A percentile compares a stretch with the other conserved stretches of the same genome.
phyloP scores from a whole-genome alignment of 2,329 filamentous ascomycete species.

The Amesomyces nigricolor region DNA sequence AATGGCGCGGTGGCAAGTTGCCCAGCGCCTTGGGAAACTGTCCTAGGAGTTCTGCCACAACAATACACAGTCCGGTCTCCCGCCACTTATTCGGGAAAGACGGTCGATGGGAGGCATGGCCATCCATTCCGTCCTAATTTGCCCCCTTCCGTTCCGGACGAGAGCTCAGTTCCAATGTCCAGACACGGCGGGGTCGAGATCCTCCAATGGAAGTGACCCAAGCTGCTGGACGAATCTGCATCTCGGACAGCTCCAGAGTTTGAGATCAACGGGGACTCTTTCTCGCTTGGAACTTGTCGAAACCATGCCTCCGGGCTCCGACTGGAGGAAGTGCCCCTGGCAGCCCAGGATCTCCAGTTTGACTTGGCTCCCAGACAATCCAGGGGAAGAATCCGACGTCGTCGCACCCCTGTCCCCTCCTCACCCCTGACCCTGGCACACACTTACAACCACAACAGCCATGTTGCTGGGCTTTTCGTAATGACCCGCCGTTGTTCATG shows the following conservation, averaged over 20 bases:
- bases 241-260: slow-evolving; percentile 16
- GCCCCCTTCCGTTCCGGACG: neutral
- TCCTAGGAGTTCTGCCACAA: neutral
- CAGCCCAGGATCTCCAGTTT: slow-evolving; percentile 21
- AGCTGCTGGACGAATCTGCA: neutral
- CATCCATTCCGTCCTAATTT: neutral
- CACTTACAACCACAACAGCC: slow-evolving; percentile 14
- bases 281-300: slow-evolving; percentile 21
- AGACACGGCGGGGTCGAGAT: neutral
- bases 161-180: neutral
- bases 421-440: slow-evolving; percentile 14
- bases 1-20: neutral
- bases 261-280: slow-evolving; percentile 20
- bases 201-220: slow-evolving; percentile 4
- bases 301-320: slow-evolving; percentile 16
- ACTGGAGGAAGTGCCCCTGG: slow-evolving; percentile 19
- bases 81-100: neutral
- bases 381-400: slow-evolving; percentile 10
- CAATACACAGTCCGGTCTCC: neutral
- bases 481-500: slow-evolving; percentile 18
- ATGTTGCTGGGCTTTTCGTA: slow-evolving; percentile 11
- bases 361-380: slow-evolving; percentile 22
- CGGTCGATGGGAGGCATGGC: neutral
- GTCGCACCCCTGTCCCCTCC: slow-evolving; percentile 12
- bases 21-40: neutral